Evolutionary conservation across 139 green algal species (phyloP).

Genomic region (Protoeuglena noctilucae): DNA sequence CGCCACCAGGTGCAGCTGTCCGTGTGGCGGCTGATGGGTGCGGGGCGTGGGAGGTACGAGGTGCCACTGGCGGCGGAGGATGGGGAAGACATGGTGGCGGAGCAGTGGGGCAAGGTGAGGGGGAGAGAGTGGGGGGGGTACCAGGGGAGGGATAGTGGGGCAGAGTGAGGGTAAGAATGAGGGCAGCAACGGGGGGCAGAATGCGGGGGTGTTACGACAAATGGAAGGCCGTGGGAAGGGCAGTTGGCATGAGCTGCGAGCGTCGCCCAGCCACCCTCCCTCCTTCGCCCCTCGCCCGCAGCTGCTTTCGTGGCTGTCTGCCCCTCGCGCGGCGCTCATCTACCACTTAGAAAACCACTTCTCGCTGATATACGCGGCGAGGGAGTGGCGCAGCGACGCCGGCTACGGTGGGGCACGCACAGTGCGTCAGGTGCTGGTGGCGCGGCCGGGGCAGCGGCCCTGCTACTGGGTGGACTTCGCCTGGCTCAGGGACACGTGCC

Average conservation of each 20-base stretch:
- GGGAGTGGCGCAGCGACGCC: slow-evolving; percentile 10
- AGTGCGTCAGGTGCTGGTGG: slow-evolving; percentile 6
- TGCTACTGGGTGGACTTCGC: slow-evolving; percentile 16
- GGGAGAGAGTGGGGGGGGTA: too few species aligned
- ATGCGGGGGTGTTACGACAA: too few species aligned
- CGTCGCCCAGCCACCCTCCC: too few species aligned
- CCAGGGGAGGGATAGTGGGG: too few species aligned
- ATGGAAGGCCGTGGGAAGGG: too few species aligned
- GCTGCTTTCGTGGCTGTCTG: too few species aligned
- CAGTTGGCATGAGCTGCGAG: too few species aligned
- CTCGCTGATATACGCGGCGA: slow-evolving; percentile 12
- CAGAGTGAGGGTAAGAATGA: too few species aligned
- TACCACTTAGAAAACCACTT: slow-evolving; percentile 21
- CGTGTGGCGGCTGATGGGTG: background rate
- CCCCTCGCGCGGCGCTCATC: slow-evolving; percentile 3
- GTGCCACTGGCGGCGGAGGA: slow-evolving; percentile 2
- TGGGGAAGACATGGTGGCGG: background rate
- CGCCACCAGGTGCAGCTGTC: background rate
- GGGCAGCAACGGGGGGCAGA: too few species aligned
- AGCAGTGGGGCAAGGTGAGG: slow-evolving; percentile 6
- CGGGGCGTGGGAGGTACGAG: background rate
- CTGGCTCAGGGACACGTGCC: slow-evolving; percentile 2
- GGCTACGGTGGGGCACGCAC: slow-evolving; percentile 4
- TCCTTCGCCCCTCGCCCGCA: too few species aligned
- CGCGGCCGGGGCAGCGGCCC: slow-evolving; percentile 15